Evolutionary conservation across 371 early-diverging fungal species (phyloP), one percentile per base, ranked within the genome.

Genomic region (Parasitella parasitica): DNA sequence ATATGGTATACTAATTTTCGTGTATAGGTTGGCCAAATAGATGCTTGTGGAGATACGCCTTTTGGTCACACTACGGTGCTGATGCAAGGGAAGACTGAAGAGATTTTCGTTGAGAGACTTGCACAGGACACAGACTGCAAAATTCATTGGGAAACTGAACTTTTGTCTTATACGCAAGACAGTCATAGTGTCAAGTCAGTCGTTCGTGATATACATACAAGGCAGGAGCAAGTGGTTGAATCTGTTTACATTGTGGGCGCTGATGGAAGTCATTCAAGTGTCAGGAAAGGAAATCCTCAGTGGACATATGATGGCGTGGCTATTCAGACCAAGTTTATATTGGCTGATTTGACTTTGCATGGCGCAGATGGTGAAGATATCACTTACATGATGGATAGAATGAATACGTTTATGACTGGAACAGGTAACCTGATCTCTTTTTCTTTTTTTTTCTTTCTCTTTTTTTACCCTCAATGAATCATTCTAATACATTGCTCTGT

Each of bases 191-290:
- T 80, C 0, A 54, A 41, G 4, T 70, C 70, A 1, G 46, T 35
- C 0, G 53, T 67, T 11, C 61, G 53, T 15, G 50, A 68, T 32
- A 36, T 38, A 2, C 7, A 36, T 4, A 61, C 57, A 1, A 43
- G 52, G 5, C 32, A 61, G 32, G 56, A 66, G 8, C 30, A 61
- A 5, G 20, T 11, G 4, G 48, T 77, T 8, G 26, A 39, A 27
- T 72, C 74, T 20, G 48, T 32, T 0, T 80, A 72, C 41, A 62
- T 80, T 15, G 57, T 80, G 1, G 77, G 76, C n/a, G 71, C 75
- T 2, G 81, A 80, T 49, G 81, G 81, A 18, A 57, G 56, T 5
- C 81, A 77, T 52, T 80, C 81, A 6, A 49, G 30, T 13, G 76
- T 76, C 3, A 67, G 81, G 20, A 75, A 74, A 26, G 57, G 43